Evolutionary conservation across 345 rosid genomes (phyloP).

Genomic region (Gossypium raimondii): DNA sequence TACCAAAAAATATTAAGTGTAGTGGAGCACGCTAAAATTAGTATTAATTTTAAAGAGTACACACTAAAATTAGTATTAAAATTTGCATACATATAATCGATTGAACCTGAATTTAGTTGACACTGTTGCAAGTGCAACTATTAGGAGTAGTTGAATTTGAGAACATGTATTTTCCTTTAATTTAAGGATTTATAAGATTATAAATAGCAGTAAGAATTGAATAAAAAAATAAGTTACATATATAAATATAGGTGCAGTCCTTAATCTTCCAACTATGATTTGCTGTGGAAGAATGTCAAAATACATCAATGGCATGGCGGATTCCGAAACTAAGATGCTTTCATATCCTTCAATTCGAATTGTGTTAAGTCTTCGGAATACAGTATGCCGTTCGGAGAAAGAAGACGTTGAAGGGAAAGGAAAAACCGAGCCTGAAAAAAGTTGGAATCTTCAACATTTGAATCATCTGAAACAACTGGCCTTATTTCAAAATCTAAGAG

Average conservation of each 20-base stretch:
- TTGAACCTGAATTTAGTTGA: too few relatives aligned
- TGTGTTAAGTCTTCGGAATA: conserved; percentile 29
- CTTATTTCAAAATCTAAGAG: neutral
- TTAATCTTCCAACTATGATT: neutral
- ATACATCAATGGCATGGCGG: neutral
- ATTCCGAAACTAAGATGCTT: conserved; percentile 29
- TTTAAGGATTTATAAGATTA: too few relatives aligned
- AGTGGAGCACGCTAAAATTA: too few relatives aligned
- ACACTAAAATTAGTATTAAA: too few relatives aligned
- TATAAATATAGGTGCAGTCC: neutral
- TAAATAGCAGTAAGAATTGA: too few relatives aligned
- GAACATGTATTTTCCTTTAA: too few relatives aligned
- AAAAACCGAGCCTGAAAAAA: conserved; percentile 41
- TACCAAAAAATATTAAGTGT: too few relatives aligned
- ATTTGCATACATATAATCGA: too few relatives aligned
- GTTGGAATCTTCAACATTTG: neutral
- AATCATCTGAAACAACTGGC: conserved; percentile 5
- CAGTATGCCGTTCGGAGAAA: conserved; percentile 43
- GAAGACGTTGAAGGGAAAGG: conserved; percentile 42
- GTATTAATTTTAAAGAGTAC: too few relatives aligned
- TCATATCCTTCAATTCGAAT: conserved; percentile 28
- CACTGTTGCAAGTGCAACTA: fast-evolving
- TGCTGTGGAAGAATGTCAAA: neutral
- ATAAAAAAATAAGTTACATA: too few relatives aligned
- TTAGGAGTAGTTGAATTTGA: too few relatives aligned